A percentile compares a stretch with the other conserved stretches of the same genome.
These are phyloP conservation scores for Falciphora oryzae DNA, from an alignment of 2,329 filamentous ascomycete species.

Conservation along the genomic window DNA sequence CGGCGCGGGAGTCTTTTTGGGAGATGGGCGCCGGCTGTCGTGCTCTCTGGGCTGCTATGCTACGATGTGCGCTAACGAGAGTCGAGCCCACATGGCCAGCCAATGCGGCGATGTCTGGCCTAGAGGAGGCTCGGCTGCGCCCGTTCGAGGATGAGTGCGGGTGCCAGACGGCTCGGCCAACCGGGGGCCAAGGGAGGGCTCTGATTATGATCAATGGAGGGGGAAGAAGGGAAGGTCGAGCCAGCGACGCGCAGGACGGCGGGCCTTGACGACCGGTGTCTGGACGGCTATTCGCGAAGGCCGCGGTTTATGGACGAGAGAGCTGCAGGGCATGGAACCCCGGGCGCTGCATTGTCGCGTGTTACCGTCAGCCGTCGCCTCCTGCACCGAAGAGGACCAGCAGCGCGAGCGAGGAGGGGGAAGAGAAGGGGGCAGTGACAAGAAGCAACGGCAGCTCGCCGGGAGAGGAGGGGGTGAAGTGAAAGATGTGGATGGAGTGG, in stretches of 20 bases:
- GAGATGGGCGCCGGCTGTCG: neutral
- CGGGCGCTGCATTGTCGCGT: neutral
- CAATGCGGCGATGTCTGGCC: slow-evolving; percentile 18
- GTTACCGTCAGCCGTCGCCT: neutral
- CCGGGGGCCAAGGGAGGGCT: neutral
- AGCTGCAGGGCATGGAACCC: neutral
- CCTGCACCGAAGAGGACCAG: neutral
- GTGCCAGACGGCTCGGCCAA: neutral
- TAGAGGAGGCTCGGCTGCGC: neutral
- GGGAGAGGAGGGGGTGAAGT: neutral
- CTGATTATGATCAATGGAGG: neutral
- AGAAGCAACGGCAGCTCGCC: neutral
- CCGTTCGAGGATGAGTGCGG: neutral
- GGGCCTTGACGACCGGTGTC: neutral
- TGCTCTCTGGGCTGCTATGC: neutral
- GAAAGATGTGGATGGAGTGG: neutral
- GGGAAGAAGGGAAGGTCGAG: neutral
- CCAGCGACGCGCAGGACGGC: neutral
- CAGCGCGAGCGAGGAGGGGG: neutral
- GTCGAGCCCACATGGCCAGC: slow-evolving; percentile 24
- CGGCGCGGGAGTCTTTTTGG: slow-evolving; percentile 1
- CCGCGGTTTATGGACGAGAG: neutral
- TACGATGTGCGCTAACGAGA: neutral
- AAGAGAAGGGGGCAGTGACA: neutral
- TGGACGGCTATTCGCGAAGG: neutral